Percentiles rank a stretch among this genome's conserved stretches.
Evolutionary conservation across 148 eudicot genomes (phyloP).

Genomic region (Agrostemma githago): DNA sequence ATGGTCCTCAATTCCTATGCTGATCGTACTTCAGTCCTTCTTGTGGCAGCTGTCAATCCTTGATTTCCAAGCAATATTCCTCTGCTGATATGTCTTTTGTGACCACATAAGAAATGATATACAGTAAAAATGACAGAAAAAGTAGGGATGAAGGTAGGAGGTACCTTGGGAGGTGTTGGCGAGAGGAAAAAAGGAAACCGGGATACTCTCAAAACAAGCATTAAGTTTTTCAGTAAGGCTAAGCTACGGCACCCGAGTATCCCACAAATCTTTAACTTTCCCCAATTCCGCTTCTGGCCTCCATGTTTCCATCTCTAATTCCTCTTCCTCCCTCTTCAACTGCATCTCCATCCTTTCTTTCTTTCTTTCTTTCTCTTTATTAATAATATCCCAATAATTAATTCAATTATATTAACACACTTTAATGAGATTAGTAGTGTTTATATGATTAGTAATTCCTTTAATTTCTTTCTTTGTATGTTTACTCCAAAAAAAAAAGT

Average conservation of each 20-base stretch:
- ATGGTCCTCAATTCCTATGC: no score
- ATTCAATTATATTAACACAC: no score
- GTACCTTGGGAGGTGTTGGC: conserved; percentile 67
- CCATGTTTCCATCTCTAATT: conserved; percentile 21
- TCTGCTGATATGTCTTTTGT: no score
- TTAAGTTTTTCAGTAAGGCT: conserved; percentile 87
- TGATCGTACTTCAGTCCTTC: no score
- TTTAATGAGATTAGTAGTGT: no score
- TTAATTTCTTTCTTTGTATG: neutral
- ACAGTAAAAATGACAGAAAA: no score
- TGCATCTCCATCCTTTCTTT: conserved; percentile 24
- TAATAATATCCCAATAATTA: no score
- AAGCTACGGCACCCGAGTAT: conserved; percentile 52
- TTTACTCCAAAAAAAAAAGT: neutral
- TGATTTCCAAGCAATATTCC: no score
- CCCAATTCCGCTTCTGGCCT: conserved; percentile 86
- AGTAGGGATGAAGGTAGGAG: no score
- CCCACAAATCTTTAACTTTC: conserved; percentile 88
- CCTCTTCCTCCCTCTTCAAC: conserved; percentile 17
- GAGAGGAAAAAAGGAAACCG: conserved; percentile 71
- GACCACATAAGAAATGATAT: no score
- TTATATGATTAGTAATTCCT: neutral
- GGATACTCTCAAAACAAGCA: conserved; percentile 83
- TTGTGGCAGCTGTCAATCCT: no score
- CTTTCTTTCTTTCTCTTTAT: no score